Evolutionary conservation across 495 filamentous ascomycete genomes (phyloP), one percentile per base, ranked within the genome.

Genomic region (Daldinia loculata): DNA sequence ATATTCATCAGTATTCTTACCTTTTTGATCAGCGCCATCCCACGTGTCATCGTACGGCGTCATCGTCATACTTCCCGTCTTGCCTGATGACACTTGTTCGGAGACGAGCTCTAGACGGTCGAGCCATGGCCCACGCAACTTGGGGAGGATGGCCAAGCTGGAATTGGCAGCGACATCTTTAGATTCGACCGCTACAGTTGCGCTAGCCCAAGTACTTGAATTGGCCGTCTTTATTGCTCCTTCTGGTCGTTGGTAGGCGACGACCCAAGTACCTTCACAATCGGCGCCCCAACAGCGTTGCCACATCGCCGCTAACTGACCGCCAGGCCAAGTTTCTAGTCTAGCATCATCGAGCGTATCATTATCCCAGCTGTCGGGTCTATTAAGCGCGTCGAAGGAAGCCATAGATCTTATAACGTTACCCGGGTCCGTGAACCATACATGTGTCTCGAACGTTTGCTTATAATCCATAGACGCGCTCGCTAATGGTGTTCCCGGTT

Each of bases 171-270:
- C 72, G 34, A 72, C 67, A 32, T 72, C 43, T 22, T 56, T 59
- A 19, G 61, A 62, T 1, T 68, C 56, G n/a, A 72, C 39, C 6
- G 72, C 72, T n/a, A 75, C 64, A 0, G 61, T 68, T 5, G 72
- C 63, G 19, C 19, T 41, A 2, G 43, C 56, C 68, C 61, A 72
- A 7, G 56, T 69, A 45, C 65, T 75, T 3, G 51, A 59, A 26
- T 75, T 75, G 7, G 72, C 72, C 11, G 69, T 68, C 36, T 71
- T 69, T 19, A 75, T 69, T 22, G 65, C 65, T 4, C 72, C 72
- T 14, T 72, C 69, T 6, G 68, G 61, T 3, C 65, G 39, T 43
- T 75, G 72, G 30, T 71, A 75, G 14, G 69, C 72, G 7, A 75
- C 68, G 14, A 69, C 14, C 61, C 62, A 75, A 9, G 60, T 71